Evolutionary conservation across 2,329 filamentous ascomycete species (phyloP).

Genomic region (Aureobasidium leucospermi): DNA sequence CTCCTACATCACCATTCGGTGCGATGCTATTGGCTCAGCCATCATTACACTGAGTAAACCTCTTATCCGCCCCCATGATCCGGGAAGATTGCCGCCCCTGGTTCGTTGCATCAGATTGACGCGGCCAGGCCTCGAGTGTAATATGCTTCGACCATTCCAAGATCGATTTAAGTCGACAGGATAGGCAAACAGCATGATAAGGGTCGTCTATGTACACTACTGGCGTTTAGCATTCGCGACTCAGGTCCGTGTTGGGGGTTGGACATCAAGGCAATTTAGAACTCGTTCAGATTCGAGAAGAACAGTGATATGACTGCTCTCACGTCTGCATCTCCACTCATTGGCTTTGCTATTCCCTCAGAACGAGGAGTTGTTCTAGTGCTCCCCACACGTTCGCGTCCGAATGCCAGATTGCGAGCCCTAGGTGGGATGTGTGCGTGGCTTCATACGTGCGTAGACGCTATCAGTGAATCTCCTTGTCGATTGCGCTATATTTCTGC

Average conservation of each 20-base stretch:
- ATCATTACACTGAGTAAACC: too few species aligned
- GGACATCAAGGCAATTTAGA: too few species aligned
- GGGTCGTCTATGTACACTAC: background rate
- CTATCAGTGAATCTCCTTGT: background rate
- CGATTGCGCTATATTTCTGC: background rate
- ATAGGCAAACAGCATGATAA: background rate
- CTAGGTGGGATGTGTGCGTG: too few species aligned
- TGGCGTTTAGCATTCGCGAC: too few species aligned
- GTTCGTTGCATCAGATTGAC: background rate
- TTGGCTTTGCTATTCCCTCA: too few species aligned
- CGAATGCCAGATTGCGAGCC: too few species aligned
- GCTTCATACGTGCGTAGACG: background rate
- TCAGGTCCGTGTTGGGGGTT: too few species aligned
- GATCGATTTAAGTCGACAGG: background rate
- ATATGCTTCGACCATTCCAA: background rate
- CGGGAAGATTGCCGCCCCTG: background rate
- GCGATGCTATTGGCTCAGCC: background rate
- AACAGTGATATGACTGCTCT: too few species aligned
- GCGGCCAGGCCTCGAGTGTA: background rate
- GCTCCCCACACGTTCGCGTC: too few species aligned
- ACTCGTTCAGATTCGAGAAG: too few species aligned
- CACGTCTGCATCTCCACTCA: too few species aligned
- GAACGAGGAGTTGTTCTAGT: too few species aligned
- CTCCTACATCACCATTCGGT: background rate
- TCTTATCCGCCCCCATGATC: background rate